Base-by-base conservation (phyloP, 345 rosid genomes). In the Conringia planisiliqua region DNA sequence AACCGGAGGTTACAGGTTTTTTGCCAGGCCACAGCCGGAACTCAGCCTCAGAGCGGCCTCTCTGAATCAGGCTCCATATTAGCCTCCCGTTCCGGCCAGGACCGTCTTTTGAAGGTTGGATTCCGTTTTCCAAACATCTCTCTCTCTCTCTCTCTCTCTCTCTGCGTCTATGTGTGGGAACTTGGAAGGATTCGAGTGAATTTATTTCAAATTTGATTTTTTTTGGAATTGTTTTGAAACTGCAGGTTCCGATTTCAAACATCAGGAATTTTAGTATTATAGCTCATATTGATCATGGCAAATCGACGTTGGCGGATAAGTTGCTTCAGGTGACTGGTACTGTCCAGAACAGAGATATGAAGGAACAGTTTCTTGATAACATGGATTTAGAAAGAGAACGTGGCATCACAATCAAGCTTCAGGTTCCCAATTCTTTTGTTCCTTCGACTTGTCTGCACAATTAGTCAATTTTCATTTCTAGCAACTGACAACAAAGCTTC, bases 331-430 rank as follows among this genome's bases (percentile, higher is more conserved):
- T 84, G 59, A 95, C 99, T 42, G 99, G 99, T 44, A 95, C 99
- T 33, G 97, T 95, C 3, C 90, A 91, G 82, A 86, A 79, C 57
- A 85, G 99, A 48, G 99, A 95, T 20, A 90, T 95, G 99, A 90
- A 95, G 86, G 97, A 89, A 1, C 99, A 95, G 86, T 95, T 91
- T 76, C 93, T 95, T 43, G 99, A 95, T 82, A 95, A 86, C 66
- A 95, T 95, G 97, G 99, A 95, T 76, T 90, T 95, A 83, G 99
- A 92, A 85, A 85, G 99, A 71, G 97, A 95, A 78, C 82, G 99
- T 57, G 99, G 99, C 89, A 95, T 95, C 64, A 95, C 97, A 0
- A 95, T 95, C 80, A 95, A 95, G 77, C 87, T 95, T 14, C 99
- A 94, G 92, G 98, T 89, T 67, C 26, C 16, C 7, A 12, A 10